phyloP scores from a whole-genome alignment of 331 rosid species.

The Arachis monticola region DNA sequence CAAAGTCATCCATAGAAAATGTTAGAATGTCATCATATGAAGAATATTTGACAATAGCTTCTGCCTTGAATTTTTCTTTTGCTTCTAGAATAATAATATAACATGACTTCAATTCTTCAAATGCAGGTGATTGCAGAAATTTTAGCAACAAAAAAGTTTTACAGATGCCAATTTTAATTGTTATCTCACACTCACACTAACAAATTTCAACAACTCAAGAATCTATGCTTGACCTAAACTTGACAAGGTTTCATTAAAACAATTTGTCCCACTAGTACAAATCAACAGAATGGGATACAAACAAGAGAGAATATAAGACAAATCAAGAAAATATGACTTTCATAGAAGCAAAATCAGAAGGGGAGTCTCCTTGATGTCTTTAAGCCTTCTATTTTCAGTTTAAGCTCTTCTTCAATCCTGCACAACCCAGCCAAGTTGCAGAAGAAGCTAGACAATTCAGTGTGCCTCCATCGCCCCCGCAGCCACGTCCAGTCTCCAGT shows the following conservation, averaged over 20 bases:
- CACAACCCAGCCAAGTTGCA: no score
- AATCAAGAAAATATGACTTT: constrained; percentile 9
- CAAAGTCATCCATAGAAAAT: constrained; percentile 93
- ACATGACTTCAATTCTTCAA: constrained; percentile 13
- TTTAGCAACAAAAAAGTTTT: constrained; percentile 1
- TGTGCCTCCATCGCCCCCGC: no score
- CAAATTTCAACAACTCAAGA: constrained; percentile 23
- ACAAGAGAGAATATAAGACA: background rate
- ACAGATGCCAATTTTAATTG: constrained; percentile 17
- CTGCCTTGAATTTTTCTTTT: constrained; percentile 76
- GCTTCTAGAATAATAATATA: constrained; percentile 59
- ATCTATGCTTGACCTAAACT: background rate
- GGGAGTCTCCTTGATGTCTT: no score
- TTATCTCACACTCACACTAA: constrained; percentile 8
- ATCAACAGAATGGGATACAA: background rate
- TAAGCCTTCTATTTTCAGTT: no score
- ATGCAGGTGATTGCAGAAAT: constrained; percentile 17
- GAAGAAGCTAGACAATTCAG: no score
- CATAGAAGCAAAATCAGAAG: background rate
- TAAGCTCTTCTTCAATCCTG: no score
- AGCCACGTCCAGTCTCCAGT: no score
- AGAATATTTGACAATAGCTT: constrained; percentile 62
- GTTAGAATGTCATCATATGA: constrained; percentile 53
- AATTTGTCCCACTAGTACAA: constrained; percentile 23
- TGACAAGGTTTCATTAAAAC: constrained; percentile 18